Evolutionary conservation across 192 early-diverging fungal genomes (phyloP).

Genomic region (Gamsiella multidivaricata): DNA sequence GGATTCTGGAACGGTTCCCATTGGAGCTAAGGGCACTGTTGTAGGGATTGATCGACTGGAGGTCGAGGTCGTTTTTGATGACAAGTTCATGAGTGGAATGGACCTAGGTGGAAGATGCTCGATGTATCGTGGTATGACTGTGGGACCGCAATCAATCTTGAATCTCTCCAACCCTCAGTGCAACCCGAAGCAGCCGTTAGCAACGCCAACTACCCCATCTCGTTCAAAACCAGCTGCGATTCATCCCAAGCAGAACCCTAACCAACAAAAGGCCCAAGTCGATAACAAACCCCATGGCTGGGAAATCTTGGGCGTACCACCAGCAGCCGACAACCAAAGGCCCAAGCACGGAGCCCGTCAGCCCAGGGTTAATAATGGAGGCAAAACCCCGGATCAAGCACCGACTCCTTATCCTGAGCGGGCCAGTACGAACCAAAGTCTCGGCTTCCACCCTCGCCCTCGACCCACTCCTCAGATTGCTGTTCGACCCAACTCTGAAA

Average conservation of each 20-base stretch:
- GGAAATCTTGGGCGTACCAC: constrained; percentile 44
- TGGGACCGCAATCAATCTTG: constrained; percentile 71
- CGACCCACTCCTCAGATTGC: constrained; percentile 32
- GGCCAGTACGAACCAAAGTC: constrained; percentile 28
- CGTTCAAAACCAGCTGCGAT: constrained; percentile 21
- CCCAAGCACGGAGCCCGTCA: constrained; percentile 30
- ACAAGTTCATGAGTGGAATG: constrained; percentile 80
- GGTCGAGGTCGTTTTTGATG: constrained; percentile 92
- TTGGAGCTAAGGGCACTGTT: constrained; percentile 86
- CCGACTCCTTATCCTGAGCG: constrained; percentile 1
- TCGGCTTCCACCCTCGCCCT: constrained; percentile 43
- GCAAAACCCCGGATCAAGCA: not conserved
- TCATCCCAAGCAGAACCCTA: constrained; percentile 13
- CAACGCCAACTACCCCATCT: not conserved
- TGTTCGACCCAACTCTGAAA: constrained; percentile 21
- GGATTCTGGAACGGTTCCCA: constrained; percentile 78
- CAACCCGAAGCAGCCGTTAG: constrained; percentile 24
- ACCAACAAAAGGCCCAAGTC: constrained; percentile 17
- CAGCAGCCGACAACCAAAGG: constrained; percentile 25
- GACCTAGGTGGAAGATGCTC: constrained; percentile 85
- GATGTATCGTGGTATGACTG: constrained; percentile 76
- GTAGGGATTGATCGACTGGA: constrained; percentile 80
- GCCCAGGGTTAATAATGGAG: not conserved
- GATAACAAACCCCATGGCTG: constrained; percentile 45
- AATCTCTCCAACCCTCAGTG: constrained; percentile 77